Evolutionary conservation across 2,329 filamentous ascomycete genomes (phyloP).

Genomic region (Trichoderma afroharzianum): DNA sequence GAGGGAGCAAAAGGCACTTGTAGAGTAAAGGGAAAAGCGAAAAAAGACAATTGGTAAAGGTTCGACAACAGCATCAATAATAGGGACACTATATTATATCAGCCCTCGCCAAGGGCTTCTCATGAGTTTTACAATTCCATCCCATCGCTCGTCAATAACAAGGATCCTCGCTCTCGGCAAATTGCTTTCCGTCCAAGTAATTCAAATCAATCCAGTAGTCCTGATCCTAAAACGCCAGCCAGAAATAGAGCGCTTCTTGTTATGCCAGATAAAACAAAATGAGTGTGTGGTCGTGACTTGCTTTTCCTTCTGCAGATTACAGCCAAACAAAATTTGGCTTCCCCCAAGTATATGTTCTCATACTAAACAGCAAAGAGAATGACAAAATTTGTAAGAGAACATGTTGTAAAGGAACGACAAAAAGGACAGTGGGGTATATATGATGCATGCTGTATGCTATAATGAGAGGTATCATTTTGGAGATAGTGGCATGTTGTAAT

Average conservation of each 20-base stretch:
- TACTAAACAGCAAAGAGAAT: neutral
- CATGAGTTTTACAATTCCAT: neutral
- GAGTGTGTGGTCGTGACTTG: slow-evolving; percentile 1
- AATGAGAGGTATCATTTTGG: slow-evolving; percentile 3
- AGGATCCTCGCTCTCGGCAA: neutral
- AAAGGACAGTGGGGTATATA: slow-evolving; percentile 10
- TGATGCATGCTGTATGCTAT: neutral
- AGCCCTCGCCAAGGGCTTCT: neutral
- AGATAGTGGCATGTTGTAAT: neutral
- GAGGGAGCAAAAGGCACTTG: neutral
- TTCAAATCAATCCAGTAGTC: neutral
- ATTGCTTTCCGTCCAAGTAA: neutral
- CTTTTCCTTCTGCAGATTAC: neutral
- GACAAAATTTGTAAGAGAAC: neutral
- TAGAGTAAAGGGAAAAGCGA: neutral
- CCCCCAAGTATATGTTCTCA: neutral
- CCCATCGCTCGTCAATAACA: neutral
- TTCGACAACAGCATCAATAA: neutral
- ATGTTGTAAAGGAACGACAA: neutral
- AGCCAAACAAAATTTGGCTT: neutral
- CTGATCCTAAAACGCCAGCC: neutral
- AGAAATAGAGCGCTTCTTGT: neutral
- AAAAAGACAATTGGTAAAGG: neutral
- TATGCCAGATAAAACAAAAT: slow-evolving; percentile 7
- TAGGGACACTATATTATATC: neutral